A percentile compares a stretch with the other conserved stretches of the same genome.
Conservation (phyloP, 768 basidiomycete species). For the Suillus hirtellus region DNA sequence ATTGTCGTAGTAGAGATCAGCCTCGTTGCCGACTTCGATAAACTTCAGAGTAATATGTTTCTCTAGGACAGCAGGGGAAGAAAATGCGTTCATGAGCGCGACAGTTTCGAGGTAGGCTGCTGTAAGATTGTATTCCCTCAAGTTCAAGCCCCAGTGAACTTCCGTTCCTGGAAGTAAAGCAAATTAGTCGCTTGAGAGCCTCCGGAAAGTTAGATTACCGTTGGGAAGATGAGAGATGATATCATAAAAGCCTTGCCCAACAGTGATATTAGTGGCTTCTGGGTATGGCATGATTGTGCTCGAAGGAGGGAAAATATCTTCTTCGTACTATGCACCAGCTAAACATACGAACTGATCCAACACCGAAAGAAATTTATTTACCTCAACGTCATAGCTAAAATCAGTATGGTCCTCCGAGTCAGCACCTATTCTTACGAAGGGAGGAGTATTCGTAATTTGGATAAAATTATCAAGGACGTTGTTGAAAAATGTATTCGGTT, state of each 20-base stretch:
- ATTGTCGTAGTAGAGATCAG: slow-evolving; percentile 54
- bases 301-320: slow-evolving; percentile 50
- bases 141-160: slow-evolving; percentile 68
- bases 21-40: slow-evolving; percentile 65
- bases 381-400: slow-evolving; percentile 52
- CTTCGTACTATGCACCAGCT: slow-evolving; percentile 38
- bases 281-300: slow-evolving; percentile 60
- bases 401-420: slow-evolving; percentile 59
- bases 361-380: slow-evolving; percentile 22
- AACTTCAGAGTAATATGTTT: slow-evolving; percentile 51
- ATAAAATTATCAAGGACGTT: slow-evolving; percentile 60
- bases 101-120: slow-evolving; percentile 47
- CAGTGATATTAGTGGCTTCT: slow-evolving; percentile 60
- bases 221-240: slow-evolving; percentile 52
- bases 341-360: not conserved
- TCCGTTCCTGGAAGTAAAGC: slow-evolving; percentile 47
- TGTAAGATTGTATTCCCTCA: slow-evolving; percentile 55
- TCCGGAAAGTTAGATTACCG: slow-evolving; percentile 32
- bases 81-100: slow-evolving; percentile 51
- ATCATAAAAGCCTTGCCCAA: slow-evolving; percentile 58
- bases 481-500: slow-evolving; percentile 58
- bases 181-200: not conserved
- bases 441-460: slow-evolving; percentile 50
- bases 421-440: slow-evolving; percentile 61
- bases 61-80: slow-evolving; percentile 36